Percentiles rank a stretch among this genome's conserved stretches.
Evolutionary conservation across 345 rosid genomes (phyloP).

Genomic region (Excoecaria cochinchinensis): DNA sequence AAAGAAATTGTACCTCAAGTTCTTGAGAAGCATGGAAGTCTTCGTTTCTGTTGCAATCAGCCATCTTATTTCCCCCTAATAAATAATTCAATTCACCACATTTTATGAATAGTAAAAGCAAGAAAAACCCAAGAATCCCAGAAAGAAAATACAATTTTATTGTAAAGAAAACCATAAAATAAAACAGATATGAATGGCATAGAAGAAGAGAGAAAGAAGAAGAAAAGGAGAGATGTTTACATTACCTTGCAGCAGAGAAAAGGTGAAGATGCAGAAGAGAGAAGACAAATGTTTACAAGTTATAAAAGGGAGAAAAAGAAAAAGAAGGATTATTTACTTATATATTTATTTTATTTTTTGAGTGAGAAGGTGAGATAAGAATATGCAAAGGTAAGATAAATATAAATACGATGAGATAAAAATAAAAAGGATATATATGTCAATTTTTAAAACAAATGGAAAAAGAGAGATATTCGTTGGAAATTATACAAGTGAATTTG

Average conservation of each 20-base stretch:
- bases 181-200: not conserved
- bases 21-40: slow-evolving; percentile 38
- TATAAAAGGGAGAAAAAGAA: slow-evolving; percentile 7
- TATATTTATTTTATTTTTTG: slow-evolving; percentile 7
- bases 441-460: too few relatives aligned
- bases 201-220: not conserved
- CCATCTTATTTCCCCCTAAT: slow-evolving; percentile 35
- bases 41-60: slow-evolving; percentile 46
- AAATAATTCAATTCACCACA: not conserved
- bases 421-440: too few relatives aligned
- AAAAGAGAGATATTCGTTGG: not conserved
- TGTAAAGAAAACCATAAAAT: not conserved
- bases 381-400: slow-evolving; percentile 14
- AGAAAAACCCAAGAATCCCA: too few relatives aligned
- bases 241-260: slow-evolving; percentile 43
- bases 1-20: slow-evolving; percentile 32
- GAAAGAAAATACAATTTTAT: not conserved
- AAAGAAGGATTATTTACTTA: not conserved
- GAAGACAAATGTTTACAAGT: too few relatives aligned
- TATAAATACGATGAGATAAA: too few relatives aligned
- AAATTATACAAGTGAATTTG: not conserved
- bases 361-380: slow-evolving; percentile 40
- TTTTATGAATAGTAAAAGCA: not conserved
- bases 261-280: slow-evolving; percentile 27
- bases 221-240: slow-evolving; percentile 12